These are phyloP conservation scores for Calonectria montana DNA, from an alignment of 2,329 filamentous ascomycete genomes.

Conservation along the genomic window DNA sequence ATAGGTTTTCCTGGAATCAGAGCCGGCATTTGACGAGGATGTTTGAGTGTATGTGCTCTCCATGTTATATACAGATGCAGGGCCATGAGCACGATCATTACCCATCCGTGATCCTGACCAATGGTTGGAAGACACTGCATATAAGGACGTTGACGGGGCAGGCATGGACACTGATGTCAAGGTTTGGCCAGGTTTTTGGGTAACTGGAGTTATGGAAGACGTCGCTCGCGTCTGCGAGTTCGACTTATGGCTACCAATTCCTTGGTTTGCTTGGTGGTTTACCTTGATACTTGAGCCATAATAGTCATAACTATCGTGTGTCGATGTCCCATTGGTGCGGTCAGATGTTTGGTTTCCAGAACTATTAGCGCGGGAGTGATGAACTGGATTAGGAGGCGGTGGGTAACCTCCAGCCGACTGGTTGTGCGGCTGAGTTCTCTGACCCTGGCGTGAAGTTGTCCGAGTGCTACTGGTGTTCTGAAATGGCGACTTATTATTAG, in stretches of 20 bases:
- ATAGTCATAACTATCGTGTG: constrained; percentile 36
- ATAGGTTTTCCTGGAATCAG: constrained; percentile 37
- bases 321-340: constrained; percentile 22
- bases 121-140: constrained; percentile 38
- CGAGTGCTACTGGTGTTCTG: constrained; percentile 40
- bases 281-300: constrained; percentile 21
- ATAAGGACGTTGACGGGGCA: constrained; percentile 33
- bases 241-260: constrained; percentile 46
- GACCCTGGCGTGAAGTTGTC: constrained; percentile 49
- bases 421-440: constrained; percentile 46
- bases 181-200: constrained; percentile 42
- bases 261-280: constrained; percentile 27
- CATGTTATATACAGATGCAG: constrained; percentile 27
- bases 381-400: constrained; percentile 24
- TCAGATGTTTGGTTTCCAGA: constrained; percentile 23
- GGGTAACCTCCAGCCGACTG: constrained; percentile 26
- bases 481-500: constrained; percentile 46
- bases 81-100: constrained; percentile 28
- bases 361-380: constrained; percentile 24
- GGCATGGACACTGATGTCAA: constrained; percentile 36
- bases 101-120: constrained; percentile 34
- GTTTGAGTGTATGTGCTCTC: constrained; percentile 32
- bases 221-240: constrained; percentile 44
- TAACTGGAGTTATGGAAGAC: neutral
- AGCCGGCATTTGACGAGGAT: constrained; percentile 12